Percentiles rank a stretch among this genome's conserved stretches.
These are phyloP conservation scores for Volvariella volvacea DNA, from an alignment of 1,284 basidiomycete genomes.

Conservation along the genomic window DNA sequence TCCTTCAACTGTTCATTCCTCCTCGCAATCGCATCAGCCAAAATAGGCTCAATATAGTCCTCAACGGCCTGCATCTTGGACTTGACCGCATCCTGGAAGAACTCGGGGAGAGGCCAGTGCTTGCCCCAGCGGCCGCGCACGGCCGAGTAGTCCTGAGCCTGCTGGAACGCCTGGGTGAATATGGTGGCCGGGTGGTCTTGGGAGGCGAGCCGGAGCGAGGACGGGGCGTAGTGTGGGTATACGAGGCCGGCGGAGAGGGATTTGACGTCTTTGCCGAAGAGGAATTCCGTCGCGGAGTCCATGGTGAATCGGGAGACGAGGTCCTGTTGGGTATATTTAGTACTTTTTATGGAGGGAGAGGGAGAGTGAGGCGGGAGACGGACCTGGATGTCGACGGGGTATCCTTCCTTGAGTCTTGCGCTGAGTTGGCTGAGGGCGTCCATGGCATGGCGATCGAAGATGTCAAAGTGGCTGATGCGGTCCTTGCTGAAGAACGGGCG, in stretches of 20 bases:
- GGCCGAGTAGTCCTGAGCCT: slow-evolving; percentile 21
- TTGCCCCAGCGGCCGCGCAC: slow-evolving; percentile 19
- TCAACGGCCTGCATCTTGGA: slow-evolving; percentile 25
- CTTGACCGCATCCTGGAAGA: slow-evolving; percentile 27
- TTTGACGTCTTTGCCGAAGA: slow-evolving; percentile 29
- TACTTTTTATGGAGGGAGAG: slow-evolving; percentile 3
- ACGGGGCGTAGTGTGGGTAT: slow-evolving; percentile 22
- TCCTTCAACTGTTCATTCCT: slow-evolving; percentile 15
- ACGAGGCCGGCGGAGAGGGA: slow-evolving; percentile 27
- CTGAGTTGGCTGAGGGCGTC: slow-evolving; percentile 30
- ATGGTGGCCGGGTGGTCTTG: slow-evolving; percentile 19
- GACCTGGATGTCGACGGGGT: slow-evolving; percentile 46
- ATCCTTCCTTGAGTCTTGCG: slow-evolving; percentile 30
- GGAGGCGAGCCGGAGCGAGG: slow-evolving; percentile 7
- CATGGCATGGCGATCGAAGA: slow-evolving; percentile 37
- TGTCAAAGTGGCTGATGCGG: slow-evolving; percentile 45
- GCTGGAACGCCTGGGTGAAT: slow-evolving; percentile 25
- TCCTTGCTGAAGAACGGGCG: slow-evolving; percentile 50
- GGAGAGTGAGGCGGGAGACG: slow-evolving; percentile 4
- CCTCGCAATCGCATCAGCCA: slow-evolving; percentile 23
- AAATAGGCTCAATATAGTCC: slow-evolving; percentile 28
- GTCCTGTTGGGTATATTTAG: slow-evolving; percentile 18
- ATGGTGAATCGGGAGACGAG: slow-evolving; percentile 37
- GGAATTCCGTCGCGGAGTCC: slow-evolving; percentile 38
- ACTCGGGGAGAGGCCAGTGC: slow-evolving; percentile 31